Evolutionary conservation across 1,284 basidiomycete species (phyloP).

Genomic region (Coriolopsis trogii): DNA sequence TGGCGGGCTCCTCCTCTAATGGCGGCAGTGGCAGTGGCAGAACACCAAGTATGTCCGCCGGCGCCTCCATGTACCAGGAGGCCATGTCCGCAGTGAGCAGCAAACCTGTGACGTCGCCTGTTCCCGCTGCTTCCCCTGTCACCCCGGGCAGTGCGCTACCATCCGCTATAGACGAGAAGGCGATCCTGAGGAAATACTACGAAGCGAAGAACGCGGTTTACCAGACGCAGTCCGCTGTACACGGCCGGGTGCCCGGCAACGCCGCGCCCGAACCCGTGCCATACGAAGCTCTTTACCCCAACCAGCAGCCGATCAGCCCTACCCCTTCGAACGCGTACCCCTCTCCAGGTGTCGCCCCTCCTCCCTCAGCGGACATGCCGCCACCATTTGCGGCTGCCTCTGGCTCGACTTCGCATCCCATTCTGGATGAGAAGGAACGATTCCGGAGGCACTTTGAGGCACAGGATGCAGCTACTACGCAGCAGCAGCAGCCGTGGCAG

Average conservation of each 20-base stretch:
- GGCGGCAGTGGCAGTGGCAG: not conserved
- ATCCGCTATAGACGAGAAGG: constrained; percentile 62
- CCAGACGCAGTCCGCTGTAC: constrained; percentile 45
- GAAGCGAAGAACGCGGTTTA: constrained; percentile 73
- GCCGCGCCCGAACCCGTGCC: constrained; percentile 45
- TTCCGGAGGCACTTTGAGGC: constrained; percentile 61
- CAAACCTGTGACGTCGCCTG: constrained; percentile 18
- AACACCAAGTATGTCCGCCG: constrained; percentile 37
- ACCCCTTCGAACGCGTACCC: constrained; percentile 14
- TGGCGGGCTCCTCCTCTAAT: constrained; percentile 1
- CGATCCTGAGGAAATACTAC: constrained; percentile 64
- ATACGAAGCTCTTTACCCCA: constrained; percentile 61
- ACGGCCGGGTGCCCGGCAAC: constrained; percentile 28
- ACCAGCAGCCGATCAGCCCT: constrained; percentile 15
- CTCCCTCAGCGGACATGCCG: constrained; percentile 23
- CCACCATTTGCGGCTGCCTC: constrained; percentile 25
- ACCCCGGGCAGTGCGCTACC: constrained; percentile 22
- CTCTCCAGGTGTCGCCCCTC: constrained; percentile 17
- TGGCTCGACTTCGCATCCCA: constrained; percentile 26
- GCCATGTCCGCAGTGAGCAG: constrained; percentile 47
- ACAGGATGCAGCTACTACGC: constrained; percentile 53
- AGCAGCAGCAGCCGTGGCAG: constrained; percentile 25
- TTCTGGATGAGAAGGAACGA: constrained; percentile 49
- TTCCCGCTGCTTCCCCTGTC: not conserved
- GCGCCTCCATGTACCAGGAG: constrained; percentile 48